Conservation (phyloP, 2,329 filamentous ascomycete species). For the Grosmannia penicillata region DNA sequence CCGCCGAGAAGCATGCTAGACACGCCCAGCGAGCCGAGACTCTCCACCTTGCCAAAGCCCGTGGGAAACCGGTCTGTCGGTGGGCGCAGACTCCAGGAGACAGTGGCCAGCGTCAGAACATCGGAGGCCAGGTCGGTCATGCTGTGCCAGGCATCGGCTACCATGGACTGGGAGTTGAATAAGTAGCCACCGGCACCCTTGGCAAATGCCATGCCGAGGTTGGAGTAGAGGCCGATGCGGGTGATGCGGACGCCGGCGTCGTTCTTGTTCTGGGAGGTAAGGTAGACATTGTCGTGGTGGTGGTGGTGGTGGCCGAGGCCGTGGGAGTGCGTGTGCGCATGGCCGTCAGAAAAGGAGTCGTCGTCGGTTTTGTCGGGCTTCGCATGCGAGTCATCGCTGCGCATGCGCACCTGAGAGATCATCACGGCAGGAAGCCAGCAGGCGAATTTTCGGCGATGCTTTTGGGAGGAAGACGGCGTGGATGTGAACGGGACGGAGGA, state of each 20-base stretch:
- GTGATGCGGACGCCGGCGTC: constrained; percentile 94
- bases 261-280: constrained; percentile 69
- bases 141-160: constrained; percentile 90
- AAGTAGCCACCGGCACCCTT: constrained; percentile 87
- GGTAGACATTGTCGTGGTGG: constrained; percentile 72
- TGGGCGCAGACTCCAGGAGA: constrained; percentile 80
- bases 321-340: constrained; percentile 36
- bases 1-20: constrained; percentile 81
- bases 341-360: constrained; percentile 39
- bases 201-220: constrained; percentile 83
- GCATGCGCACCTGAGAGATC: constrained; percentile 12
- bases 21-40: constrained; percentile 81
- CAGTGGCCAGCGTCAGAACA: constrained; percentile 82
- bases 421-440: constrained; percentile 14
- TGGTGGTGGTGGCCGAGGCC: constrained; percentile 53
- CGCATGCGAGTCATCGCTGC: constrained; percentile 49
- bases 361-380: constrained; percentile 46
- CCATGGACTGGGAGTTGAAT: constrained; percentile 88
- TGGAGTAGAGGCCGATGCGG: constrained; percentile 73
- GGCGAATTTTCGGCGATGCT: constrained; percentile 7
- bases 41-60: constrained; percentile 97
- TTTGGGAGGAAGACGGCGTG: constrained; percentile 6
- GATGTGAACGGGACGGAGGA: background rate
- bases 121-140: constrained; percentile 92
- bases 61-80: constrained; percentile 73